Evolutionary conservation across 2,329 filamentous ascomycete genomes (phyloP).

Genomic region (Plenodomus lindquistii): DNA sequence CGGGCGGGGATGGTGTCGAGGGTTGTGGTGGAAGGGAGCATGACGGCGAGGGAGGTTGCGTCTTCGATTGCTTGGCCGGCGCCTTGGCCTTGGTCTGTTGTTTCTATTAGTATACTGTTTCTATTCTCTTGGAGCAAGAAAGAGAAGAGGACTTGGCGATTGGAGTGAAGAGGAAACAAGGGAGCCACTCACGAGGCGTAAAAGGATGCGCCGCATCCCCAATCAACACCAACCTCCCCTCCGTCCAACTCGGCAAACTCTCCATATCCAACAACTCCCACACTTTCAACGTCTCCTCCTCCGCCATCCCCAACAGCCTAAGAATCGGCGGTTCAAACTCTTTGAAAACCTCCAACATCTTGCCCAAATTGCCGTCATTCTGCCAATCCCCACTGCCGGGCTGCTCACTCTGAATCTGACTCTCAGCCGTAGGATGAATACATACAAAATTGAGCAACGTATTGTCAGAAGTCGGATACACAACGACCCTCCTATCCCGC

Average conservation of each 20-base stretch:
- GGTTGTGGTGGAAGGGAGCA: conserved; percentile 56
- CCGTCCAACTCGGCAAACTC: conserved; percentile 58
- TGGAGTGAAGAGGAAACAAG: not conserved
- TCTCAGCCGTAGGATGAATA: conserved; percentile 46
- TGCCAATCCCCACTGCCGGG: conserved; percentile 39
- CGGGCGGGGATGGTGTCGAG: conserved; percentile 57
- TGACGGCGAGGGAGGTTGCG: conserved; percentile 60
- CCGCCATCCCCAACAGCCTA: conserved; percentile 46
- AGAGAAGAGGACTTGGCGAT: too few relatives aligned
- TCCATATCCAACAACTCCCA: conserved; percentile 60
- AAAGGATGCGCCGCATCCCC: conserved; percentile 73
- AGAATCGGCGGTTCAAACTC: conserved; percentile 43
- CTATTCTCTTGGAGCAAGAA: too few relatives aligned
- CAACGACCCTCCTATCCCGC: conserved; percentile 50
- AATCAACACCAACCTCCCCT: conserved; percentile 59
- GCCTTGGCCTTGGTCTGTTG: conserved; percentile 61
- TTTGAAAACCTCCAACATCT: conserved; percentile 47
- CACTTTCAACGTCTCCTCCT: conserved; percentile 43
- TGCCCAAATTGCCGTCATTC: conserved; percentile 40
- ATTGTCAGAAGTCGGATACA: conserved; percentile 54
- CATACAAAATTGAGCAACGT: conserved; percentile 52
- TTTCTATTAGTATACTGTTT: conserved; percentile 1
- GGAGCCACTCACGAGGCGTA: conserved; percentile 55
- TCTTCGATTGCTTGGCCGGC: conserved; percentile 70
- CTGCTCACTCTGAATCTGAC: conserved; percentile 19